A percentile compares a stretch with the other conserved stretches of the same genome.
These are phyloP conservation scores for Aspergillus candidus DNA, from an alignment of 2,329 filamentous ascomycete species.

Conservation along the genomic window DNA sequence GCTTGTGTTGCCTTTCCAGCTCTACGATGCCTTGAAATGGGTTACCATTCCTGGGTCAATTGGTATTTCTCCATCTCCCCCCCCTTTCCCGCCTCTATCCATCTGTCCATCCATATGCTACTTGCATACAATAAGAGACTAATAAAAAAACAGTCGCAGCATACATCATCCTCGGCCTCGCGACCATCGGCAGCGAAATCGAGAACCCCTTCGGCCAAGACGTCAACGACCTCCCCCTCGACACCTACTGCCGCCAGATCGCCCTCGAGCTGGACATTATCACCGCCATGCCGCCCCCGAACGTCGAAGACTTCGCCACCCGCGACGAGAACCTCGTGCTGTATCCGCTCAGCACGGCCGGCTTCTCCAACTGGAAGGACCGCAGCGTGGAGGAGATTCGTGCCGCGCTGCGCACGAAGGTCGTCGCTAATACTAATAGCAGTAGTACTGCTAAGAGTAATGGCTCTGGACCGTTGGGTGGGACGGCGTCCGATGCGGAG, in stretches of 20 bases:
- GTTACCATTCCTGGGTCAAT: conserved; percentile 72
- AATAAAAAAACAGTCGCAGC: conserved; percentile 48
- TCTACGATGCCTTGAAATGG: conserved; percentile 59
- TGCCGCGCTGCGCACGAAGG: conserved; percentile 35
- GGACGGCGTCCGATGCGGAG: conserved; percentile 17
- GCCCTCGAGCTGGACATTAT: conserved; percentile 69
- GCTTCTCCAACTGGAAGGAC: conserved; percentile 45
- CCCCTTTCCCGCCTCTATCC: too few relatives aligned
- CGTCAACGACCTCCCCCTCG: conserved; percentile 74
- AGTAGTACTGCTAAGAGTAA: too few relatives aligned
- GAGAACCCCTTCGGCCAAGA: conserved; percentile 81
- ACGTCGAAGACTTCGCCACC: conserved; percentile 43
- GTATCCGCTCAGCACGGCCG: conserved; percentile 38
- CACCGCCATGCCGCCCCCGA: conserved; percentile 52
- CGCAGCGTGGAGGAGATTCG: conserved; percentile 45
- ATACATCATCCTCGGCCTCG: conserved; percentile 77
- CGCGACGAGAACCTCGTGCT: conserved; percentile 34
- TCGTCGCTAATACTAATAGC: conserved; percentile 16
- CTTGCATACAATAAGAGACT: too few relatives aligned
- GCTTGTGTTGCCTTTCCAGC: conserved; percentile 73
- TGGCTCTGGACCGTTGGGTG: conserved; percentile 1
- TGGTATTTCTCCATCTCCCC: conserved; percentile 23
- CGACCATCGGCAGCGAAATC: conserved; percentile 70
- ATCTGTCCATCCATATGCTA: neutral
- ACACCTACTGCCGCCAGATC: conserved; percentile 69